Percentiles rank a stretch among this genome's conserved stretches.
Evolutionary conservation across 192 early-diverging fungal genomes (phyloP).

Genomic region (Mortierella antarctica): DNA sequence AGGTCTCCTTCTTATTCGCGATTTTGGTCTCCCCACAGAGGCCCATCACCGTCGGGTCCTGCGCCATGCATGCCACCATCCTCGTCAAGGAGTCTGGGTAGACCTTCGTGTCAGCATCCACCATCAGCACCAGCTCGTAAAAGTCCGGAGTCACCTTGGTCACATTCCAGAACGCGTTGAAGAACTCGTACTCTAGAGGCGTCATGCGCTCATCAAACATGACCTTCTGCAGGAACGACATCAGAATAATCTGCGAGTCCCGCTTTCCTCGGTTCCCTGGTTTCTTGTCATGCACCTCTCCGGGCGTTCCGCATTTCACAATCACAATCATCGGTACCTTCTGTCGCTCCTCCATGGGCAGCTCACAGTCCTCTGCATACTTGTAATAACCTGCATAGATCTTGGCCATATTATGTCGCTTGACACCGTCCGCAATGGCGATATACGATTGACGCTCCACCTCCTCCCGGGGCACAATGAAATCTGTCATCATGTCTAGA

Average conservation of each 20-base stretch:
- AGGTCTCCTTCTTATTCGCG: conserved; percentile 73
- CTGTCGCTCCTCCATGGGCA: conserved; percentile 58
- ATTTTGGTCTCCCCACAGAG: conserved; percentile 78
- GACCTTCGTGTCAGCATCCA: conserved; percentile 75
- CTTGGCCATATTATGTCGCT: conserved; percentile 92
- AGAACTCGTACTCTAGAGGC: conserved; percentile 82
- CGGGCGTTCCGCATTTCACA: conserved; percentile 79
- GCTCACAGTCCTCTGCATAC: conserved; percentile 64
- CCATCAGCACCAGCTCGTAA: conserved; percentile 82
- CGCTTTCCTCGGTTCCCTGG: conserved; percentile 92
- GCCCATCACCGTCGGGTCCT: conserved; percentile 69
- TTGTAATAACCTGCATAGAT: conserved; percentile 92
- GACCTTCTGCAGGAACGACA: conserved; percentile 90
- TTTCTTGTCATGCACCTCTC: conserved; percentile 71
- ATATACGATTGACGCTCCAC: conserved; percentile 84
- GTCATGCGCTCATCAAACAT: conserved; percentile 86
- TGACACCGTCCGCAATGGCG: conserved; percentile 88
- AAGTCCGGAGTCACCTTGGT: conserved; percentile 75
- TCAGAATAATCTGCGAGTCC: conserved; percentile 93
- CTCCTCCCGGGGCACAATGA: conserved; percentile 69
- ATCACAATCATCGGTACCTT: conserved; percentile 78
- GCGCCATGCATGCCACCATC: conserved; percentile 67
- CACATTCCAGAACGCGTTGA: conserved; percentile 76
- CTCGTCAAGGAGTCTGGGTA: conserved; percentile 63
- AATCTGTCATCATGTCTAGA: conserved; percentile 83